phyloP scores from a whole-genome alignment of 495 filamentous ascomycete species.

The Penicillium ucsense region DNA sequence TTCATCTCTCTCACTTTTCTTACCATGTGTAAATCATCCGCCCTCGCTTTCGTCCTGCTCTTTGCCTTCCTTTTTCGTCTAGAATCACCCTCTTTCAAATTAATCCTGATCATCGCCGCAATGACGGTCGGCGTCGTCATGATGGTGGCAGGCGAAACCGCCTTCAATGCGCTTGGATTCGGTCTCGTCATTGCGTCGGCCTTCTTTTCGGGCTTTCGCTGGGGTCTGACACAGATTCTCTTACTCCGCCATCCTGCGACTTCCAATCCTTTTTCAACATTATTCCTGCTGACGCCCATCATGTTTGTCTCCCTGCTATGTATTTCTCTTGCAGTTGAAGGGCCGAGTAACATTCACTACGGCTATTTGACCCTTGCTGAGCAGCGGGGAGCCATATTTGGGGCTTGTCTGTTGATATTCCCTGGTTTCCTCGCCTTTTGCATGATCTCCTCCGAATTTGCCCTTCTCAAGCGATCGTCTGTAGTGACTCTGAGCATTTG shows the following conservation, averaged over 20 bases:
- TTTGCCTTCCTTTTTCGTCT: constrained; percentile 95
- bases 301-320: constrained; percentile 82
- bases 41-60: constrained; percentile 85
- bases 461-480: constrained; percentile 84
- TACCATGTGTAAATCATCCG: constrained; percentile 99
- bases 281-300: constrained; percentile 92
- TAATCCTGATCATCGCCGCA: constrained; percentile 77
- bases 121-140: constrained; percentile 96
- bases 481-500: constrained; percentile 95
- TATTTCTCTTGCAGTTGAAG: constrained; percentile 82
- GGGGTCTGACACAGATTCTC: constrained; percentile 93
- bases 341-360: constrained; percentile 51
- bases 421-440: constrained; percentile 87
- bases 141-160: constrained; percentile 98
- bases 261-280: constrained; percentile 90
- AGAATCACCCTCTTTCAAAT: constrained; percentile 73
- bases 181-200: constrained; percentile 83
- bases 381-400: constrained; percentile 51
- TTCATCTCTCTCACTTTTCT: constrained; percentile 97
- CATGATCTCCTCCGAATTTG: constrained; percentile 96
- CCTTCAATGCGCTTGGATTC: constrained; percentile 83
- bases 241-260: constrained; percentile 91
- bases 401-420: constrained; percentile 65
- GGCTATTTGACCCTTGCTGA: constrained; percentile 54
- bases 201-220: constrained; percentile 94